phyloP scores from a whole-genome alignment of 2,329 filamentous ascomycete species.

The Onygenales sp. region DNA sequence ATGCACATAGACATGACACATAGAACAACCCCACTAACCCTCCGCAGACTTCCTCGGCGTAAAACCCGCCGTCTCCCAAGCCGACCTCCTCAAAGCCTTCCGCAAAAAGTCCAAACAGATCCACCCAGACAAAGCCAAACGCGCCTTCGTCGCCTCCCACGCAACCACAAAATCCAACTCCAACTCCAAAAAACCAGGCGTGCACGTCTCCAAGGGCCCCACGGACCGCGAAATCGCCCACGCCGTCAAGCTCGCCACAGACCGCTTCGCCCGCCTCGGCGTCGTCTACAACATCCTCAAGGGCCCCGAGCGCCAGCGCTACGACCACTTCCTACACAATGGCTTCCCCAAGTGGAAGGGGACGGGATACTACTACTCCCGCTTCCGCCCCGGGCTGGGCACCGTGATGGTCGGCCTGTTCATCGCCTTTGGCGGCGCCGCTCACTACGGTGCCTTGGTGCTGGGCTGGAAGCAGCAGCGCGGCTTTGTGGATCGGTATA shows the following conservation, averaged over 20 bases:
- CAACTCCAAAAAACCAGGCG: constrained; percentile 47
- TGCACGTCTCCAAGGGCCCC: constrained; percentile 61
- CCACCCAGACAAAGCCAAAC: constrained; percentile 93
- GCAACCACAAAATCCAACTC: constrained; percentile 33
- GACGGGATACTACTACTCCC: constrained; percentile 94
- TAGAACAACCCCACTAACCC: not conserved
- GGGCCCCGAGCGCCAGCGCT: constrained; percentile 70
- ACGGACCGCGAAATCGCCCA: constrained; percentile 65
- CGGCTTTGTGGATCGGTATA: constrained; percentile 86
- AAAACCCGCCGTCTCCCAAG: constrained; percentile 60
- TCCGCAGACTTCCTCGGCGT: constrained; percentile 68
- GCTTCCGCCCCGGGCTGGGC: constrained; percentile 83
- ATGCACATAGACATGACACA: not conserved
- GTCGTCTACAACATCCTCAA: constrained; percentile 80
- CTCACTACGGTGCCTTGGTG: constrained; percentile 78
- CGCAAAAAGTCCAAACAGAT: constrained; percentile 73
- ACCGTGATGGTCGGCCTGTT: constrained; percentile 76
- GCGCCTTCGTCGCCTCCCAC: constrained; percentile 65
- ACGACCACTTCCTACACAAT: constrained; percentile 87
- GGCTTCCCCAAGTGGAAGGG: constrained; percentile 96
- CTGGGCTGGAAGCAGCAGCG: constrained; percentile 82
- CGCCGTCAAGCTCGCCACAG: constrained; percentile 69
- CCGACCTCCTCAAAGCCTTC: constrained; percentile 90
- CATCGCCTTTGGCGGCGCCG: constrained; percentile 69
- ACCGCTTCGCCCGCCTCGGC: constrained; percentile 73